A percentile compares a stretch with the other conserved stretches of the same genome.
phyloP scores from a whole-genome alignment of 768 basidiomycete species.

The Harrya chromipes region DNA sequence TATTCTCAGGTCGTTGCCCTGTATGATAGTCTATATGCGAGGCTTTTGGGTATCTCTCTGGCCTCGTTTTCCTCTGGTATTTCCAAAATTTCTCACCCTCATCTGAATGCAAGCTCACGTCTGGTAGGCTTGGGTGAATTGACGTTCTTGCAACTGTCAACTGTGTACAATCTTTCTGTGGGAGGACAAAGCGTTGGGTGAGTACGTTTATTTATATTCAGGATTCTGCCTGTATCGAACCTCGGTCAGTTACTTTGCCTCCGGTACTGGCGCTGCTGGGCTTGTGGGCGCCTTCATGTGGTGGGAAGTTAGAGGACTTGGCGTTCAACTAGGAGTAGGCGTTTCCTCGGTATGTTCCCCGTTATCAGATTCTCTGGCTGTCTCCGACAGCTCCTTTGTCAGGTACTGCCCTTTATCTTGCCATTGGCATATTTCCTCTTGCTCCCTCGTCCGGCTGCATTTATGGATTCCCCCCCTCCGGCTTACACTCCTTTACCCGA shows the following conservation, averaged over 20 bases:
- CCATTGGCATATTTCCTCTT: constrained; percentile 75
- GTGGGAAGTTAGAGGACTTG: constrained; percentile 88
- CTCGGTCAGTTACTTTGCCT: constrained; percentile 73
- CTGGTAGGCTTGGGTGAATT: constrained; percentile 82
- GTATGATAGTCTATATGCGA: constrained; percentile 60
- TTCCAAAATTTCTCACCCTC: constrained; percentile 1
- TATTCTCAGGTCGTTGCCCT: constrained; percentile 66
- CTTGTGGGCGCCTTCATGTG: constrained; percentile 89
- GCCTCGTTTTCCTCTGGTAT: constrained; percentile 87
- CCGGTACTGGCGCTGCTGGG: constrained; percentile 93
- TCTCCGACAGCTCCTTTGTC: not conserved
- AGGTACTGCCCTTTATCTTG: constrained; percentile 83
- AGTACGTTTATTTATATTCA: constrained; percentile 12
- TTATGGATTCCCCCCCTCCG: constrained; percentile 41
- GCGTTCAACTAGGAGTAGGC: constrained; percentile 80
- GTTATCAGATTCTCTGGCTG: not conserved
- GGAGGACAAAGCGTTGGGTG: constrained; percentile 82
- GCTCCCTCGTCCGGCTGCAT: constrained; percentile 59
- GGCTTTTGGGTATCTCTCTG: constrained; percentile 76
- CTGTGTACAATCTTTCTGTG: constrained; percentile 69
- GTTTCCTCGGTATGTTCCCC: constrained; percentile 64
- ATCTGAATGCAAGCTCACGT: constrained; percentile 3
- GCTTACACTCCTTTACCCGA: constrained; percentile 39
- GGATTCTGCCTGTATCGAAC: too few relatives aligned
- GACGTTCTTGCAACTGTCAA: constrained; percentile 92